phyloP scores from a whole-genome alignment of 768 basidiomycete genomes.

The Xerocomellus chrysenteron region DNA sequence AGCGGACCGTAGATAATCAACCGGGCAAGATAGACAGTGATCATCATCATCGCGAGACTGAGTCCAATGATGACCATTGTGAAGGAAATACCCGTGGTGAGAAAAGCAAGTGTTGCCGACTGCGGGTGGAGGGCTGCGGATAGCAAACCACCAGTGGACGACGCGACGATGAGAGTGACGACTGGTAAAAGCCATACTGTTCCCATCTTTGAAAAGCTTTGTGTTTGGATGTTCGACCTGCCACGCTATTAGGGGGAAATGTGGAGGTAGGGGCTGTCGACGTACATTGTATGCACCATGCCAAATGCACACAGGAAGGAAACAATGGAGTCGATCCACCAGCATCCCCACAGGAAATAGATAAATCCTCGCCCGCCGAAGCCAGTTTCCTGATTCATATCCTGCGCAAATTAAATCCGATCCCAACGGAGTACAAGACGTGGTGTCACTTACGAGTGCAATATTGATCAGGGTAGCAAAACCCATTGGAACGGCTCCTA shows the following conservation, averaged over 20 bases:
- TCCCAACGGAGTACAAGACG: not conserved
- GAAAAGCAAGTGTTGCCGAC: slow-evolving; percentile 38
- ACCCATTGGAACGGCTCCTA: slow-evolving; percentile 47
- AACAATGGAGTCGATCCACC: slow-evolving; percentile 48
- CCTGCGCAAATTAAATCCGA: slow-evolving; percentile 9
- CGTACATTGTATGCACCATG: slow-evolving; percentile 49
- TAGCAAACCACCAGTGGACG: slow-evolving; percentile 49
- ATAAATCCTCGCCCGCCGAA: slow-evolving; percentile 39
- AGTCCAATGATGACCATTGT: slow-evolving; percentile 47
- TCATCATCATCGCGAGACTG: slow-evolving; percentile 48
- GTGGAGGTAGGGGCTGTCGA: not conserved
- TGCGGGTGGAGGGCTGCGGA: slow-evolving; percentile 37
- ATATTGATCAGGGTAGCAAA: slow-evolving; percentile 44
- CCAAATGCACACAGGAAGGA: slow-evolving; percentile 48
- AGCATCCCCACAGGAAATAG: slow-evolving; percentile 46
- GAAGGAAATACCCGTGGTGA: slow-evolving; percentile 45
- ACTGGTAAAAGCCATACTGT: slow-evolving; percentile 52
- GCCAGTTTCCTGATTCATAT: slow-evolving; percentile 36
- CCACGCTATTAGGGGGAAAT: slow-evolving; percentile 1
- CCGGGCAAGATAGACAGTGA: slow-evolving; percentile 46
- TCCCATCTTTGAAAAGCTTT: slow-evolving; percentile 40
- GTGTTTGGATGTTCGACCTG: slow-evolving; percentile 46
- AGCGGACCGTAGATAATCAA: slow-evolving; percentile 43
- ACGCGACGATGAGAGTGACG: slow-evolving; percentile 53
- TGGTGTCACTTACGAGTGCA: slow-evolving; percentile 31